Percentiles rank a stretch among this genome's conserved stretches.
These are phyloP conservation scores for Pseudomonodictys pantanalensis DNA, from an alignment of 495 filamentous ascomycete genomes.

Conservation along the genomic window DNA sequence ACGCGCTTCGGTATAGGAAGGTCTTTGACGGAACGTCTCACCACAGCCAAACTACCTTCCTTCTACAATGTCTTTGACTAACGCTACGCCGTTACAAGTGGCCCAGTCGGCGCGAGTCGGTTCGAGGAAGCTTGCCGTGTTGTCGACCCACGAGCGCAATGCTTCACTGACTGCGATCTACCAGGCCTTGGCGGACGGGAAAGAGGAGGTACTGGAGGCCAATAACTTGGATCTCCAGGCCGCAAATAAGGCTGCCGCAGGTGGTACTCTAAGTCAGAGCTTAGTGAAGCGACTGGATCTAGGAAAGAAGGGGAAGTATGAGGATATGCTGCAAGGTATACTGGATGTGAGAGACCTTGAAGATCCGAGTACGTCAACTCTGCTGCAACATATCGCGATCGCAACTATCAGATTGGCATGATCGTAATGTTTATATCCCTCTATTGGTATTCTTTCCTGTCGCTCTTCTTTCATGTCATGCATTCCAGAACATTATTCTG, in stretches of 20 bases:
- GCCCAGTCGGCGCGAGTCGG: slow-evolving; percentile 40
- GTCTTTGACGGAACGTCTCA: background rate
- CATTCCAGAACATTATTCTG: too few relatives aligned
- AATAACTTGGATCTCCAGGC: slow-evolving; percentile 76
- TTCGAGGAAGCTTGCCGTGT: slow-evolving; percentile 40
- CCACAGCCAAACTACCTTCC: slow-evolving; percentile 11
- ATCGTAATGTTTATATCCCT: too few relatives aligned
- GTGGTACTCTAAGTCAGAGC: slow-evolving; percentile 74
- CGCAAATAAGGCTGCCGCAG: slow-evolving; percentile 67
- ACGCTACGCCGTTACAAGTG: slow-evolving; percentile 42
- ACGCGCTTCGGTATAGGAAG: background rate
- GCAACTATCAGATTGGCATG: too few relatives aligned
- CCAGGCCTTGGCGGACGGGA: slow-evolving; percentile 61
- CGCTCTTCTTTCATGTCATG: too few relatives aligned
- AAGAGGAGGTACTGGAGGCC: slow-evolving; percentile 74
- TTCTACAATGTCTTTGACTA: slow-evolving; percentile 45
- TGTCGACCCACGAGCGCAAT: slow-evolving; percentile 57
- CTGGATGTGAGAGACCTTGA: slow-evolving; percentile 80
- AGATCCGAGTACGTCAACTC: slow-evolving; percentile 70
- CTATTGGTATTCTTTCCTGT: too few relatives aligned
- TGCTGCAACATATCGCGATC: background rate
- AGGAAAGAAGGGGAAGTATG: slow-evolving; percentile 81
- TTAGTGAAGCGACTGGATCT: slow-evolving; percentile 90
- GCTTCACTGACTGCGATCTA: slow-evolving; percentile 81
- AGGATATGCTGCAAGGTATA: slow-evolving; percentile 97